Evolutionary conservation across 1,284 basidiomycete species (phyloP).

Genomic region (Tilletia indica): DNA sequence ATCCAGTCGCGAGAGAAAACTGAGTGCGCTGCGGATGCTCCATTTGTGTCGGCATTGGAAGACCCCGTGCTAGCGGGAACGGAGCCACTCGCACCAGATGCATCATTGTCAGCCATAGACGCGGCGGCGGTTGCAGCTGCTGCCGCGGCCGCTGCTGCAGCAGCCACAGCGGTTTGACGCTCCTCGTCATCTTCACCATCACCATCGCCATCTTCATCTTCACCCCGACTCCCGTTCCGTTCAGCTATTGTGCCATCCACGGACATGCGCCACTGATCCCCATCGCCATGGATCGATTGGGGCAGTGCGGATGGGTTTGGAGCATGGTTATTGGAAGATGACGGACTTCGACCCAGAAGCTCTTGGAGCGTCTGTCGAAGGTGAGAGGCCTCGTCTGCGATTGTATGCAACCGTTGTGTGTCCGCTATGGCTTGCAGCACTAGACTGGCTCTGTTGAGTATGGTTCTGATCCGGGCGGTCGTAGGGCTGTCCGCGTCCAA

Average conservation of each 20-base stretch:
- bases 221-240: background rate
- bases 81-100: background rate
- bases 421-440: background rate
- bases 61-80: background rate
- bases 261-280: background rate
- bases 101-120: background rate
- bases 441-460: background rate
- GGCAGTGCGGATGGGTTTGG: background rate
- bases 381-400: background rate
- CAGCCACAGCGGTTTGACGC: background rate
- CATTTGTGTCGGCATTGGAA: background rate
- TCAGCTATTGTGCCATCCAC: background rate
- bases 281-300: background rate
- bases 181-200: constrained; percentile 8
- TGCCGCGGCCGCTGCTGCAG: constrained; percentile 9
- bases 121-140: constrained; percentile 8
- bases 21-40: background rate
- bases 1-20: constrained; percentile 7
- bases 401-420: background rate
- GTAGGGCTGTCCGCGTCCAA: constrained; percentile 3
- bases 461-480: background rate
- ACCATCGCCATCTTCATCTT: background rate
- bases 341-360: background rate
- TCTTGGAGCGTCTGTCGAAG: background rate
- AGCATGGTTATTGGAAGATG: too few species aligned